Conservation (phyloP, 164 flowering plant genomes). For the Vitis rupestris region DNA sequence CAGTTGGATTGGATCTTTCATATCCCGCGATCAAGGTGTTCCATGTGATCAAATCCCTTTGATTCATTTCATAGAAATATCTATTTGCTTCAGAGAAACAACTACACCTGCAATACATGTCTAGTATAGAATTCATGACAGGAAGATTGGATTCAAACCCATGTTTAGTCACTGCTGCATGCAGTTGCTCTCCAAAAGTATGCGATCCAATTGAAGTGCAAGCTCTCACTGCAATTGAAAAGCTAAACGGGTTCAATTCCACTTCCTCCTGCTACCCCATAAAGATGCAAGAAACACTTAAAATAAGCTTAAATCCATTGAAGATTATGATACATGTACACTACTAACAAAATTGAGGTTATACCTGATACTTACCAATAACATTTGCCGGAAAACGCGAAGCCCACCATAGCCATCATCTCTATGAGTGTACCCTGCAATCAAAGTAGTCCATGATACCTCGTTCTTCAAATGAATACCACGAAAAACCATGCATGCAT, state of each 20-base stretch:
- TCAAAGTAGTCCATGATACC: conserved; percentile 86
- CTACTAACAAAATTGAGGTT: too few species aligned
- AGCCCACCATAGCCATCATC: conserved; percentile 62
- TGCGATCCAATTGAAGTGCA: conserved; percentile 58
- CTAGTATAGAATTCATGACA: conserved; percentile 74
- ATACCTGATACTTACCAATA: conserved; percentile 1
- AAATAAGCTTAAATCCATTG: background rate
- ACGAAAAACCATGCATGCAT: conserved; percentile 55
- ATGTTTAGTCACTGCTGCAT: conserved; percentile 48
- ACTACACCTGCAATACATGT: conserved; percentile 79
- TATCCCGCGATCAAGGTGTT: conserved; percentile 81
- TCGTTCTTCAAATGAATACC: conserved; percentile 45
- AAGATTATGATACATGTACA: too few species aligned
- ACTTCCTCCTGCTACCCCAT: conserved; percentile 54
- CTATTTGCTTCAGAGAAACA: conserved; percentile 55
- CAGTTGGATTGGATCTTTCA: conserved; percentile 45
- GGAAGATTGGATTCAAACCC: conserved; percentile 61
- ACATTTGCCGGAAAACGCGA: conserved; percentile 56
- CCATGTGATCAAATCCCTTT: conserved; percentile 76
- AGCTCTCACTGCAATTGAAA: conserved; percentile 78
- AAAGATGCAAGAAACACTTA: conserved; percentile 10
- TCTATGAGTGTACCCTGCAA: conserved; percentile 66
- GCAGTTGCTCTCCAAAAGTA: conserved; percentile 61
- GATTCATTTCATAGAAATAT: conserved; percentile 55
- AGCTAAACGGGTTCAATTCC: conserved; percentile 52